These are phyloP conservation scores for Coriaria nepalensis DNA, from an alignment of 306 rosid species.

Conservation along the genomic window DNA sequence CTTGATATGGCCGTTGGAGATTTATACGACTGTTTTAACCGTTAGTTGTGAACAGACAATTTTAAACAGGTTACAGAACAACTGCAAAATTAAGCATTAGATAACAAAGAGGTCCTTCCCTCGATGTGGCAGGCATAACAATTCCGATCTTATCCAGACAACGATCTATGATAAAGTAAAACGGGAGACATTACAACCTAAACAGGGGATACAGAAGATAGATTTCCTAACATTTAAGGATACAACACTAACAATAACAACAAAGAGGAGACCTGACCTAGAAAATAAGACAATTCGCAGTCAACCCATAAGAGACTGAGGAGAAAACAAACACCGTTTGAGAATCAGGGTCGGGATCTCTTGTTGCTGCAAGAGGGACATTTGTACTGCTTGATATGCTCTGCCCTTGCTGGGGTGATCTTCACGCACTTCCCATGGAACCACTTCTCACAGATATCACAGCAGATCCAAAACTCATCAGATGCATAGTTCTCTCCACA, in stretches of 20 bases:
- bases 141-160: neutral
- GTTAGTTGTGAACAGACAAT: too few relatives aligned
- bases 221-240: constrained; percentile 24
- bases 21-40: too few relatives aligned
- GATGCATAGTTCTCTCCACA: constrained; percentile 63
- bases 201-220: constrained; percentile 11
- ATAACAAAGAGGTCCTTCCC: too few relatives aligned
- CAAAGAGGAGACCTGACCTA: constrained; percentile 26
- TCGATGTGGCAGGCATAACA: too few relatives aligned
- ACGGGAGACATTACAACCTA: constrained; percentile 15
- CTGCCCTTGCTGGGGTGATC: constrained; percentile 83
- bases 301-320: constrained; percentile 17
- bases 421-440: constrained; percentile 84
- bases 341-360: constrained; percentile 39
- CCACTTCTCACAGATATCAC: constrained; percentile 83
- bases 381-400: constrained; percentile 69
- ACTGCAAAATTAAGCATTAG: too few relatives aligned
- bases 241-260: constrained; percentile 3
- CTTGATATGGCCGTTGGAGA: too few relatives aligned
- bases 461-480: constrained; percentile 80
- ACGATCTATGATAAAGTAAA: constrained; percentile 9
- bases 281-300: constrained; percentile 23
- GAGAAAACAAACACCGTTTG: neutral
- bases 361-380: constrained; percentile 92
- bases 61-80: too few relatives aligned